phyloP scores from a whole-genome alignment of 2,329 filamentous ascomycete genomes.

The Fusarium algeriense region DNA sequence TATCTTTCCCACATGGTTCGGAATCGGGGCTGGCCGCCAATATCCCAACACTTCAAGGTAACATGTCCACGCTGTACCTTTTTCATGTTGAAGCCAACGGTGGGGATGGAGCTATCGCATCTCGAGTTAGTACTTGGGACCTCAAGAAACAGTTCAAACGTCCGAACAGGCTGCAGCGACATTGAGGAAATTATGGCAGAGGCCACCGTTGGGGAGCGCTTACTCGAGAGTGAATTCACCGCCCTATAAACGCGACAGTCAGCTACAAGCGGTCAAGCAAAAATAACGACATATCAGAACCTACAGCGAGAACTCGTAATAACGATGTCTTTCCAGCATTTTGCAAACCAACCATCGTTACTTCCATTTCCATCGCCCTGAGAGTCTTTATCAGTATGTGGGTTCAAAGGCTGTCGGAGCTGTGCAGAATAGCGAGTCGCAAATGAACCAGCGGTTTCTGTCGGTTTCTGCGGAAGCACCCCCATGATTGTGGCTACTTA shows the following conservation, averaged over 20 bases:
- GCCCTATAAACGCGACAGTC: conserved; percentile 69
- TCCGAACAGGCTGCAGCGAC: conserved; percentile 3
- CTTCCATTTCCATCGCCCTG: conserved; percentile 99
- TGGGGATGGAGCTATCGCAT: conserved; percentile 87
- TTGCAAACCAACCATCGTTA: conserved; percentile 98
- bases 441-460: conserved; percentile 12
- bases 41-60: conserved; percentile 98
- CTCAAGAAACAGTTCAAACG: conserved; percentile 7
- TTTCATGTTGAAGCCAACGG: conserved; percentile 99
- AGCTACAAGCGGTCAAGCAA: conserved; percentile 38
- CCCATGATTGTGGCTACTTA: conserved; percentile 60
- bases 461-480: conserved; percentile 20
- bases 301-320: conserved; percentile 92
- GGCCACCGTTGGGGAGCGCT: conserved; percentile 54
- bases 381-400: conserved; percentile 42
- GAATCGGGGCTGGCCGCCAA: conserved; percentile 96
- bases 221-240: conserved; percentile 99
- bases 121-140: conserved; percentile 53
- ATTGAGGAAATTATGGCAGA: conserved; percentile 24
- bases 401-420: conserved; percentile 31
- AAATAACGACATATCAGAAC: conserved; percentile 52
- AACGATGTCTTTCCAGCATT: conserved; percentile 98
- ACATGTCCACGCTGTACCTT: conserved; percentile 97
- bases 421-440: conserved; percentile 17
- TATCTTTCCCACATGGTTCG: conserved; percentile 99